Evolutionary conservation across 1,284 basidiomycete species (phyloP), one percentile per base, ranked within the genome.

Genomic region (Melanopsichium pennsylvanicum): DNA sequence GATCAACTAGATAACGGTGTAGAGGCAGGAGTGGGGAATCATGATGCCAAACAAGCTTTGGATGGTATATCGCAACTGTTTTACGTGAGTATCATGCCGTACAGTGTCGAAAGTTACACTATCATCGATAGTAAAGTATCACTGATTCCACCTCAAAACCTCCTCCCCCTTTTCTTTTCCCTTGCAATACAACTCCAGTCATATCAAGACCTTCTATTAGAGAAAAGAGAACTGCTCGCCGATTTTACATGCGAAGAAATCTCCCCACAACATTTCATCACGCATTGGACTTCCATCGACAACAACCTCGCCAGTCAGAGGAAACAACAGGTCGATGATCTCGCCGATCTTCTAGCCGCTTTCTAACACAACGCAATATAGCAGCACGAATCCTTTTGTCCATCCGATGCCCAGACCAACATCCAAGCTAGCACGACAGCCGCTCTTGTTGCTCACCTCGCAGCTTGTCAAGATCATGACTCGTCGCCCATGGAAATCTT

Each of bases 181-280:
- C 3, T 8, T 18, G 1, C 8, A 21, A 29, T 9, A 6, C 18
- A 11, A 32, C n/a, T 33, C 18, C 8, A 37, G 75, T 71, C 66
- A 19, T 79, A 79, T 41, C 76, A 78, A 56, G 61, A 75, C 2
- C 62, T 78, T 8, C 47, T 79, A 2, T 27, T 72, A 7, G 50
- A 60, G 19, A 79, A 76, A 42, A 61, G 77, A 15, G 77, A 78
- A 43, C 40, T 67, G 1, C 54, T 79, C 2, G 62, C 74, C 13
- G 77, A 79, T 47, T 72, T 75, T 22, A 79, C 76, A 5, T 76
- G 76, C 64, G 74, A 76, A 45, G 76, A 79, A 16, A 74, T 79
- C 27, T 9, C 22, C 11, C 42, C 62, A 1, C 4, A 37, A 1
- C 40, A 72, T 7, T 79, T 79, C 38, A 50, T 69, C 9, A 9